These are phyloP conservation scores for Diplodia intermedia DNA, from an alignment of 2,329 filamentous ascomycete genomes.

Conservation along the genomic window DNA sequence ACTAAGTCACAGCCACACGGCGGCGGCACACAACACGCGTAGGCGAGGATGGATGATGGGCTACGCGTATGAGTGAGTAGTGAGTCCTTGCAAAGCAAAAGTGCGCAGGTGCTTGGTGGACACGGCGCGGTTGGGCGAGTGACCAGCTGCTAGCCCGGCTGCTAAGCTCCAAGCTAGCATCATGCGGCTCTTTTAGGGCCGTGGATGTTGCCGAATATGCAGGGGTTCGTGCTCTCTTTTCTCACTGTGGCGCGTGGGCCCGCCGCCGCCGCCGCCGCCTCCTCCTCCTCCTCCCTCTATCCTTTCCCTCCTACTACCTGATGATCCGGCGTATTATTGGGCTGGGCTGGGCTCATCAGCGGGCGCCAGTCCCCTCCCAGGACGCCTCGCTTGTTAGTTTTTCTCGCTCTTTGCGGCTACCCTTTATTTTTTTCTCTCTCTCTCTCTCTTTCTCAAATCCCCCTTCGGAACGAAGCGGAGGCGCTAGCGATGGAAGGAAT, in stretches of 20 bases:
- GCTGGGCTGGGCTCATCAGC: too few relatives aligned
- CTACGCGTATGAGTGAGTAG: not conserved
- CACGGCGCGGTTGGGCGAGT: not conserved
- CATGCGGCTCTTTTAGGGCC: conserved; percentile 12
- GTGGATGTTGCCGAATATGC: not conserved
- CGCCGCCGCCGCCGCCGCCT: too few relatives aligned
- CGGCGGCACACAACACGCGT: too few relatives aligned
- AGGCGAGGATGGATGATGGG: not conserved
- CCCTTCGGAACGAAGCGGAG: not conserved
- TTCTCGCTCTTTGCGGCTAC: too few relatives aligned
- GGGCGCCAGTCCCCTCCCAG: too few relatives aligned
- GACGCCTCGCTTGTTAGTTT: too few relatives aligned
- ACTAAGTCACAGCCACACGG: not conserved
- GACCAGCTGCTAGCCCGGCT: not conserved
- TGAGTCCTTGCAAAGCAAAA: not conserved
- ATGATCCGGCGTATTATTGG: too few relatives aligned
- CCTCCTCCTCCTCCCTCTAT: too few relatives aligned
- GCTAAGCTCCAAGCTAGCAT: not conserved
- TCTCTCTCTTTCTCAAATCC: too few relatives aligned
- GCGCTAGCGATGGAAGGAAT: not conserved
- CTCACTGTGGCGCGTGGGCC: too few relatives aligned
- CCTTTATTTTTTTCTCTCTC: too few relatives aligned
- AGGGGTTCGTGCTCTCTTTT: not conserved
- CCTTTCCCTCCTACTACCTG: too few relatives aligned
- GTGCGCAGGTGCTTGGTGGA: not conserved